These are phyloP conservation scores for Pinus tabuliformis DNA, from an alignment of 75 land plant genomes.

Conservation along the genomic window DNA sequence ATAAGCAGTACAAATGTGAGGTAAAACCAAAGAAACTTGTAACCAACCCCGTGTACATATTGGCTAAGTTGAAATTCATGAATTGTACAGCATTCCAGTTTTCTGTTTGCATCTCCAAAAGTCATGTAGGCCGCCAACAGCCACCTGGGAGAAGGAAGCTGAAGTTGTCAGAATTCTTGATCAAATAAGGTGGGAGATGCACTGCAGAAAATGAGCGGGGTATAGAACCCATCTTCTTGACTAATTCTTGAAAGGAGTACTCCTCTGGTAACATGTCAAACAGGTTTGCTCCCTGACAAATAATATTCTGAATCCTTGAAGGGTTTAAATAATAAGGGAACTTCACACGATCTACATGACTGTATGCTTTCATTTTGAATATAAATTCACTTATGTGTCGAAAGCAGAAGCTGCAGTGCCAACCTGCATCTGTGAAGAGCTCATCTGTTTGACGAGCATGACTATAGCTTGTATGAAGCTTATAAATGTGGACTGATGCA, in stretches of 20 bases:
- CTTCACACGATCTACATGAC: conserved; percentile 69
- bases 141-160: conserved; percentile 68
- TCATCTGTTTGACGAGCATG: conserved; percentile 55
- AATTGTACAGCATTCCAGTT: neutral
- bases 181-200: conserved; percentile 53
- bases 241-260: conserved; percentile 53
- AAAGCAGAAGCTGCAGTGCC: conserved; percentile 87
- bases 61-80: neutral
- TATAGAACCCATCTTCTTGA: conserved; percentile 72
- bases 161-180: conserved; percentile 47
- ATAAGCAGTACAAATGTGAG: neutral
- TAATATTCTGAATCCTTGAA: conserved; percentile 61
- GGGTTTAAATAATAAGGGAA: conserved; percentile 42
- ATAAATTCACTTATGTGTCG: conserved; percentile 53
- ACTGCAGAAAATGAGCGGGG: conserved; percentile 52
- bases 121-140: conserved; percentile 34
- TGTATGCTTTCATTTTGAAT: conserved; percentile 85
- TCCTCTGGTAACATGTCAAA: conserved; percentile 90
- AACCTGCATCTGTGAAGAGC: conserved; percentile 64
- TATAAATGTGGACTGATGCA: conserved; percentile 32
- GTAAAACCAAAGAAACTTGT: neutral
- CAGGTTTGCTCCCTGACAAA: conserved; percentile 65
- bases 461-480: conserved; percentile 46
- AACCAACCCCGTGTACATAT: neutral
- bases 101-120: neutral